These are phyloP conservation scores for Plectranthus barbatus DNA, from an alignment of 257 asterid species.

Conservation along the genomic window DNA sequence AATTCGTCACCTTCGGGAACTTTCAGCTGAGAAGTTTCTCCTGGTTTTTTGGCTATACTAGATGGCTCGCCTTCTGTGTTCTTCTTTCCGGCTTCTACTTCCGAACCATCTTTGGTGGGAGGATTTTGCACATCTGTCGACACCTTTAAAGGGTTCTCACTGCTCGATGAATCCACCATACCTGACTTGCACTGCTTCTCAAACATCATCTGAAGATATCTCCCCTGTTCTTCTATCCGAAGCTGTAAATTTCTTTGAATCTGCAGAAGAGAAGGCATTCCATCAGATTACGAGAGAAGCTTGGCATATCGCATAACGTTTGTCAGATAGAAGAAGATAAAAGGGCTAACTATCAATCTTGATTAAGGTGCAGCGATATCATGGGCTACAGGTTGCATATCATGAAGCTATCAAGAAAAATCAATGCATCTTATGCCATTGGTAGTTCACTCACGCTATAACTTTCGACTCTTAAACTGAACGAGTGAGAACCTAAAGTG, in stretches of 20 bases:
- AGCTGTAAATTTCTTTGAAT: constrained; percentile 90
- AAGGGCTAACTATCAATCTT: not conserved
- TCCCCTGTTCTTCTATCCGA: constrained; percentile 88
- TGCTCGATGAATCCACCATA: constrained; percentile 35
- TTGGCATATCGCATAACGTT: not conserved
- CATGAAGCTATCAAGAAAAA: not conserved
- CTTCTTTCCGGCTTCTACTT: constrained; percentile 14
- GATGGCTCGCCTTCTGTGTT: constrained; percentile 10
- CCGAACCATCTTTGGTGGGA: constrained; percentile 23
- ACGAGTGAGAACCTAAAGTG: too few relatives aligned
- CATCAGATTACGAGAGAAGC: not conserved
- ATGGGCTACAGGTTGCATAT: too few relatives aligned
- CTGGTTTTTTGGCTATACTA: constrained; percentile 10
- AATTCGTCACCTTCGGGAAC: constrained; percentile 13
- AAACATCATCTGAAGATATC: constrained; percentile 78
- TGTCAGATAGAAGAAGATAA: not conserved
- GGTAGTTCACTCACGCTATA: too few relatives aligned
- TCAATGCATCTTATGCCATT: not conserved
- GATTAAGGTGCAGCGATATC: not conserved
- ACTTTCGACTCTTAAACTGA: too few relatives aligned
- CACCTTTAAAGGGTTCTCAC: constrained; percentile 39
- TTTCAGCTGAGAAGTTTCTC: constrained; percentile 20
- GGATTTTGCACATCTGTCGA: constrained; percentile 23
- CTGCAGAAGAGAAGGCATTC: constrained; percentile 29
- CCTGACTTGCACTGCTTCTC: constrained; percentile 81